Percentiles rank a stretch among this genome's conserved stretches.
Conservation (phyloP, 2,329 filamentous ascomycete species). For the Verticillium nonalfalfae region DNA sequence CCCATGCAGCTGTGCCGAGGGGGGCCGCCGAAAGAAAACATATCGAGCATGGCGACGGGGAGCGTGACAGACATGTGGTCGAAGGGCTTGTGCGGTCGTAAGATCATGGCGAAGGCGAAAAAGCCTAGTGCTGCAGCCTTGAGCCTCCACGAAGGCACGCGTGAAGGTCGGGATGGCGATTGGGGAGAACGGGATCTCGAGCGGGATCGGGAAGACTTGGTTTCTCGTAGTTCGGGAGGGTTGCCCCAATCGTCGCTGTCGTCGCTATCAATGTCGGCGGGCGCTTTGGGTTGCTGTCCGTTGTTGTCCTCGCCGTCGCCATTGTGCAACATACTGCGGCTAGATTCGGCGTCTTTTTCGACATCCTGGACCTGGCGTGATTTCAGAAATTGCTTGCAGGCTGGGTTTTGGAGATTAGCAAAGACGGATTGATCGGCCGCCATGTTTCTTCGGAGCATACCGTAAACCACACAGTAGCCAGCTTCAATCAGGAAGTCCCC, state of each 20-base stretch:
- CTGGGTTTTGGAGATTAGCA: neutral
- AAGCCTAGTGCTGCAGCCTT: constrained; percentile 13
- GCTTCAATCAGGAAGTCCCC: constrained; percentile 14
- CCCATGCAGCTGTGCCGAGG: constrained; percentile 16
- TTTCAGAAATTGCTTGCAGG: neutral
- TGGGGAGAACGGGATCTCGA: neutral
- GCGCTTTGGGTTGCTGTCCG: neutral
- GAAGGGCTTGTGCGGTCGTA: constrained; percentile 24
- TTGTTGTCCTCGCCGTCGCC: neutral
- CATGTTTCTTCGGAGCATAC: constrained; percentile 9
- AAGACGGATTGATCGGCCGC: neutral
- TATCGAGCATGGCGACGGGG: constrained; percentile 20
- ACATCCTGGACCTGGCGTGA: neutral
- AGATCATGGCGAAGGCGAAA: constrained; percentile 12
- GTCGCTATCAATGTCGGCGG: neutral
- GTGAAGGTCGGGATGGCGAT: neutral
- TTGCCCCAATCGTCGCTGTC: neutral
- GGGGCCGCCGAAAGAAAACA: constrained; percentile 10
- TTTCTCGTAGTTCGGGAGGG: neutral
- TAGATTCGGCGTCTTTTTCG: neutral
- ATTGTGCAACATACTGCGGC: neutral
- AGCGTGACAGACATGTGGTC: constrained; percentile 22
- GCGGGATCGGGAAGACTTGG: neutral
- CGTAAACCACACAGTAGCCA: constrained; percentile 13
- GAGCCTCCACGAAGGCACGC: neutral